Base-by-base conservation (phyloP, 495 filamentous ascomycete species). In the Aspergillus mulundensis region DNA sequence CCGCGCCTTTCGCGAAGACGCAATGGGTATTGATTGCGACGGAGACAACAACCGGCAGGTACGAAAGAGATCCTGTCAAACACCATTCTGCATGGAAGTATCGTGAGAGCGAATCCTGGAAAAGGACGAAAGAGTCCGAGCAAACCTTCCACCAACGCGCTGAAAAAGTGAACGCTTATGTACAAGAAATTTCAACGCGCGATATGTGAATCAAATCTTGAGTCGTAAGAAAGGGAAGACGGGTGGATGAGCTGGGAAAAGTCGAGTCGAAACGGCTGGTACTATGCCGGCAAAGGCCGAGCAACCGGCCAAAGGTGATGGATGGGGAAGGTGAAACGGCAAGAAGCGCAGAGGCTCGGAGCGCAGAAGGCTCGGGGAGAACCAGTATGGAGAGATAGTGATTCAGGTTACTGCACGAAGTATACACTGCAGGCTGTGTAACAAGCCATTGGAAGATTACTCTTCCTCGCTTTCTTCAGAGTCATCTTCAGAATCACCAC, bases 401-500 rank as follows among this genome's bases (percentile, higher is more conserved):
- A 32, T 12, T 16, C 23, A 25, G 47, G 43, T 38, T 5, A 42
- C 34, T 21, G 34, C 24, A 42, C 20, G n/a, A 32, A 49, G 44
- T 24, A 42, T n/a, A 20, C 15, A 34, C 28, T 3, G 34, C 32
- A 51, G 49, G 34, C n/a, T 18, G 25, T 24, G 34, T 7, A 50
- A 19, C 43, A 36, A 38, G 12, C 15, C 38, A 45, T 19, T n/a
- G 18, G 30, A 24, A 3, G 34, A 61, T 66, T 69, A 81, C 68
- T 82, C 79, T 58, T 82, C 79, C 59, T 81, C 78, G 56, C 78
- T 81, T 63, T 82, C 79, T 48, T 80, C 78, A 23, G 75, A 77
- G 54, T 79, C 78, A 60, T 81, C 78, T 36, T 76, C 75, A 15
- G 77, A 77, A 47, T 75, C 77, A 53, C 74, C 75, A 59, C 77